A percentile compares a stretch with the other conserved stretches of the same genome.
These are phyloP conservation scores for Hygrocybe coccinea DNA, from an alignment of 768 basidiomycete species.

Conservation along the genomic window DNA sequence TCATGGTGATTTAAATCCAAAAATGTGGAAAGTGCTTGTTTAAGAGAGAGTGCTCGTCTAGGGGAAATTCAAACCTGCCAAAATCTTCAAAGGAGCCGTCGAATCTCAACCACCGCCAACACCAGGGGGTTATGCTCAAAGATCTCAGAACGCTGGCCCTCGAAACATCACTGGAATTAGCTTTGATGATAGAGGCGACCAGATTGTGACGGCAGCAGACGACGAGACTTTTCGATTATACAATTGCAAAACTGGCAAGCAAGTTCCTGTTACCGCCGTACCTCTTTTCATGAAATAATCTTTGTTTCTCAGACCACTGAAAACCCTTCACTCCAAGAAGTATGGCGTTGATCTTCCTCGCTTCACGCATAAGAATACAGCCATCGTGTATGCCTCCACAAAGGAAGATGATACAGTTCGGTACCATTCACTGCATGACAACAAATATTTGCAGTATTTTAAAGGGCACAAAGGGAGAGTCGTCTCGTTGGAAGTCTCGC, in stretches of 20 bases:
- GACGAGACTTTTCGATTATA: constrained; percentile 91
- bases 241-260: constrained; percentile 88
- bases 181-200: constrained; percentile 89
- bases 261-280: constrained; percentile 44
- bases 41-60: constrained; percentile 24
- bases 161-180: constrained; percentile 81
- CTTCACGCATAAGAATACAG: constrained; percentile 86
- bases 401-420: constrained; percentile 94
- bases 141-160: constrained; percentile 43
- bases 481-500: constrained; percentile 85
- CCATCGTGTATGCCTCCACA: constrained; percentile 86
- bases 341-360: constrained; percentile 94
- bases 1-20: constrained; percentile 42
- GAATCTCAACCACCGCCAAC: constrained; percentile 53
- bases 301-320: constrained; percentile 51
- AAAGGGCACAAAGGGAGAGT: constrained; percentile 89
- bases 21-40: background rate
- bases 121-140: constrained; percentile 30
- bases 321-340: constrained; percentile 87
- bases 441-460: constrained; percentile 94
- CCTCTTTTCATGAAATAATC: constrained; percentile 15
- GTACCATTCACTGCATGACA: constrained; percentile 93
- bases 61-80: constrained; percentile 80
- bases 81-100: constrained; percentile 78
- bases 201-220: constrained; percentile 79